Evolutionary conservation across 805 yeast species (phyloP).

Genomic region (Candida incommunis): DNA sequence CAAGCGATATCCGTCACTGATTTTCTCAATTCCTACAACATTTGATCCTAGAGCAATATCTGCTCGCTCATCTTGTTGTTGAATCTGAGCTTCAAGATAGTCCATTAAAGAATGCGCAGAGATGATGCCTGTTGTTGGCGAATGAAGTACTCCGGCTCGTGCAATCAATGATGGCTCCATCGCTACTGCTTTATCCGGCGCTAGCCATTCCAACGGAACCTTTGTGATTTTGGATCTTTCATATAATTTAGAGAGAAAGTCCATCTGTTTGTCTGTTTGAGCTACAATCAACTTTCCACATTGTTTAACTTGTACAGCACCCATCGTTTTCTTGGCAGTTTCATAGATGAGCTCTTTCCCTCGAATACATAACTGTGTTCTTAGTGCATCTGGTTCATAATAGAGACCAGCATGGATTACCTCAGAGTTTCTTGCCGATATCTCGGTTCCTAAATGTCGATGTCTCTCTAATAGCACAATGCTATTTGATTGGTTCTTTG

Average conservation of each 20-base stretch:
- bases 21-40: conserved; percentile 28
- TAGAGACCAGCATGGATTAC: conserved; percentile 88
- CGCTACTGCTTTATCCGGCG: conserved; percentile 28
- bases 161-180: conserved; percentile 61
- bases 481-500: conserved; percentile 28
- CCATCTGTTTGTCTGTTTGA: conserved; percentile 49
- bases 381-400: conserved; percentile 55
- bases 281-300: conserved; percentile 84
- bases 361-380: conserved; percentile 53
- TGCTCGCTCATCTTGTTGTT: conserved; percentile 34
- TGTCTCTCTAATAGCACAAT: conserved; percentile 64
- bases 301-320: conserved; percentile 35
- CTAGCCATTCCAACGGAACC: conserved; percentile 45
- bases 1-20: conserved; percentile 9
- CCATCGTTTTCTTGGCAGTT: conserved; percentile 24
- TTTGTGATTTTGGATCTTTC: conserved; percentile 35
- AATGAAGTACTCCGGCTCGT: conserved; percentile 42
- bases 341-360: conserved; percentile 62
- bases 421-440: conserved; percentile 82
- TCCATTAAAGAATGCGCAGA: conserved; percentile 67
- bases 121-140: conserved; percentile 77
- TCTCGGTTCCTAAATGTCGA: conserved; percentile 54
- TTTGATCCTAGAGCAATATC: conserved; percentile 50
- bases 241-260: conserved; percentile 41
- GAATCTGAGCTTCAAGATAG: conserved; percentile 40